These are phyloP conservation scores for Rosa lucieae DNA, from an alignment of 306 rosid species.

Conservation along the genomic window DNA sequence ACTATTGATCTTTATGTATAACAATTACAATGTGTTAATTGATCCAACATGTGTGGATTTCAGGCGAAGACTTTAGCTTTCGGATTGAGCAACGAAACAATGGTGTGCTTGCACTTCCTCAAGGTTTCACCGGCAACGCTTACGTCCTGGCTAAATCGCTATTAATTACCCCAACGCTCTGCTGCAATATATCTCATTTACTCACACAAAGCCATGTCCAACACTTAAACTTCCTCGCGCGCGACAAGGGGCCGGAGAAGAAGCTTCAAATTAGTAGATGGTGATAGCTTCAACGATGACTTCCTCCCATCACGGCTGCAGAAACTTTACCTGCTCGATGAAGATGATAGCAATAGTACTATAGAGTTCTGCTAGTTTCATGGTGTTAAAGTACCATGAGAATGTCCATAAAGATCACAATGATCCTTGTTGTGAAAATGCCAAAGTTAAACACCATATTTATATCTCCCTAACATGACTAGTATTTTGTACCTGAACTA, in stretches of 20 bases:
- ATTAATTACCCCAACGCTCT: constrained; percentile 9
- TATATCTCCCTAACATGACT: background rate
- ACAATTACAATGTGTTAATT: background rate
- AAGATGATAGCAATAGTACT: background rate
- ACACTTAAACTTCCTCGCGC: too few species aligned
- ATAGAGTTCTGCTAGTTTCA: background rate
- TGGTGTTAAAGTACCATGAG: background rate
- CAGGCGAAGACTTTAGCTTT: constrained; percentile 61
- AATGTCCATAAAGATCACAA: background rate
- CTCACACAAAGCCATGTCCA: background rate
- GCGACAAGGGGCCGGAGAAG: background rate
- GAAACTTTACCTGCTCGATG: background rate
- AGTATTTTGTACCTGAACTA: background rate
- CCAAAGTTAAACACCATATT: background rate
- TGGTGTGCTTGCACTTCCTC: constrained; percentile 62
- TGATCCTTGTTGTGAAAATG: background rate
- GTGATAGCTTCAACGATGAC: background rate
- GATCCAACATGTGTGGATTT: background rate
- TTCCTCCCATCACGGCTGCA: background rate
- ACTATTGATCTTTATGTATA: background rate
- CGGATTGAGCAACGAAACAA: constrained; percentile 43
- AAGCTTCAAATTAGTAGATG: background rate
- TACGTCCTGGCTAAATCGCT: constrained; percentile 51
- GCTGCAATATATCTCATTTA: constrained; percentile 21
- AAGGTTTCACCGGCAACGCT: constrained; percentile 67